phyloP scores from a whole-genome alignment of 768 basidiomycete species.

The Lactifluus echinatus region DNA sequence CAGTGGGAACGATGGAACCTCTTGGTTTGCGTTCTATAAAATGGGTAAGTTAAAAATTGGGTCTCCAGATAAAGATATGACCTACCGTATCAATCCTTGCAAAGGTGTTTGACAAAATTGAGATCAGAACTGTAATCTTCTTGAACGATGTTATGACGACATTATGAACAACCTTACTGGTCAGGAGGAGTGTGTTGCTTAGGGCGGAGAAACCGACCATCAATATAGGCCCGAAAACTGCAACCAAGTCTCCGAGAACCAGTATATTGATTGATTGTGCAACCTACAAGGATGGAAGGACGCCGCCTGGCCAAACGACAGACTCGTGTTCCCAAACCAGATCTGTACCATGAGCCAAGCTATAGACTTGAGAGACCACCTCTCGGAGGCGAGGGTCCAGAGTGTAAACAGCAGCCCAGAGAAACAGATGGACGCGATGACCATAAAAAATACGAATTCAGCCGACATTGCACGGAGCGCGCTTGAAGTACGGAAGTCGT shows the following conservation, averaged over 20 bases:
- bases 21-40: constrained; percentile 48
- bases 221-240: constrained; percentile 62
- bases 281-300: constrained; percentile 34
- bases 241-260: not conserved
- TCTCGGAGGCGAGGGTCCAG: constrained; percentile 39
- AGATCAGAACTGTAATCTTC: constrained; percentile 53
- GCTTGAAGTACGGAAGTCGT: constrained; percentile 29
- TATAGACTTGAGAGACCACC: constrained; percentile 42
- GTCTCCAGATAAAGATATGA: not conserved
- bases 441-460: constrained; percentile 72
- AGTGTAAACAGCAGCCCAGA: constrained; percentile 62
- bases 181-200: constrained; percentile 69
- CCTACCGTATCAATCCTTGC: constrained; percentile 60
- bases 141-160: constrained; percentile 4
- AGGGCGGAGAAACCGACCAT: constrained; percentile 77
- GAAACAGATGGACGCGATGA: constrained; percentile 70
- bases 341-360: constrained; percentile 83
- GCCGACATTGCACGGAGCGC: constrained; percentile 76
- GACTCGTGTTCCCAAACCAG: constrained; percentile 74
- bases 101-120: constrained; percentile 85
- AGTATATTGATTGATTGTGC: not conserved
- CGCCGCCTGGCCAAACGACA: constrained; percentile 37
- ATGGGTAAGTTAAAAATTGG: not conserved
- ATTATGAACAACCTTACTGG: constrained; percentile 45
- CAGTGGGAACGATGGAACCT: constrained; percentile 30